A percentile compares a stretch with the other conserved stretches of the same genome.
Conservation (phyloP, 2,329 filamentous ascomycete species). For the Dothistroma septosporum region DNA sequence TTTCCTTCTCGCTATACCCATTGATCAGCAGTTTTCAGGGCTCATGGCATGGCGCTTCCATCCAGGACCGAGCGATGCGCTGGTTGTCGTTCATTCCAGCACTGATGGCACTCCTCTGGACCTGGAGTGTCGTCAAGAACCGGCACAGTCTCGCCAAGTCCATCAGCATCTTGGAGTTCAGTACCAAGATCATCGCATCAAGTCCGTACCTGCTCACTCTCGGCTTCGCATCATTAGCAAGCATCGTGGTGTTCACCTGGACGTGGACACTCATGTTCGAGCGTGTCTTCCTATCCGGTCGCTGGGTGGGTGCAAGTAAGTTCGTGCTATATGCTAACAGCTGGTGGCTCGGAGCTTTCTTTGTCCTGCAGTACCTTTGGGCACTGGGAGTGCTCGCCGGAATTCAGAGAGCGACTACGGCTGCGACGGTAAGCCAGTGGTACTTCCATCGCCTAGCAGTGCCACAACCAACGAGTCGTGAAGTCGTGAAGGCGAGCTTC, state of each 20-base stretch:
- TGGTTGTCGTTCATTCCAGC: slow-evolving; percentile 78
- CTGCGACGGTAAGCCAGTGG: slow-evolving; percentile 95
- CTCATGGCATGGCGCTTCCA: slow-evolving; percentile 63
- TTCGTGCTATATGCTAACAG: slow-evolving; percentile 84
- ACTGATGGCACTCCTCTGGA: slow-evolving; percentile 69
- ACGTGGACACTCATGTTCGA: slow-evolving; percentile 96
- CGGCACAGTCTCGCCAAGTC: slow-evolving; percentile 77
- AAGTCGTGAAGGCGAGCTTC: slow-evolving; percentile 79
- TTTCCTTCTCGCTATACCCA: slow-evolving; percentile 87
- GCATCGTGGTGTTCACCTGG: slow-evolving; percentile 89
- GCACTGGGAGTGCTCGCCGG: slow-evolving; percentile 82
- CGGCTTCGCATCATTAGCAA: slow-evolving; percentile 71
- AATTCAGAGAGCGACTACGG: slow-evolving; percentile 84
- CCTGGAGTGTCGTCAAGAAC: slow-evolving; percentile 75
- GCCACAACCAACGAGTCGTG: slow-evolving; percentile 70
- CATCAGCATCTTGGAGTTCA: slow-evolving; percentile 86
- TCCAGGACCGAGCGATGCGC: slow-evolving; percentile 88
- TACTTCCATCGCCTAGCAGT: slow-evolving; percentile 91
- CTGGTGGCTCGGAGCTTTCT: slow-evolving; percentile 93
- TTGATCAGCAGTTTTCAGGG: slow-evolving; percentile 86
- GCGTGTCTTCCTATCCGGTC: slow-evolving; percentile 87
- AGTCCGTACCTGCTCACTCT: slow-evolving; percentile 78
- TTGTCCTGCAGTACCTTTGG: slow-evolving; percentile 94
- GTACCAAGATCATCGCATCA: slow-evolving; percentile 77
- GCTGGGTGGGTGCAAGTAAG: slow-evolving; percentile 56